Percentiles rank a stretch among this genome's conserved stretches.
Conservation (phyloP, 306 rosid species). For the Amphicarpaea edgeworthii region DNA sequence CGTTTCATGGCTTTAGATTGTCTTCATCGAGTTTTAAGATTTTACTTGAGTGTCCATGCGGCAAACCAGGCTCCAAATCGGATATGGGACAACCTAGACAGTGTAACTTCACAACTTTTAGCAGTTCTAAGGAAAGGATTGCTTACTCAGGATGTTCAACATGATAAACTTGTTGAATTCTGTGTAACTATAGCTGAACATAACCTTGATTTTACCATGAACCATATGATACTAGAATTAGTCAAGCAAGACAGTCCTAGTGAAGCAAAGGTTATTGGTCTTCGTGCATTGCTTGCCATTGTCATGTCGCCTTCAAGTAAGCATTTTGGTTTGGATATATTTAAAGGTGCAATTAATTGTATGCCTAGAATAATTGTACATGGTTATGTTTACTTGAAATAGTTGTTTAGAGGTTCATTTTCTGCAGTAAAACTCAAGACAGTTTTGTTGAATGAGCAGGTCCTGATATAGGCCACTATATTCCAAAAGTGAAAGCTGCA, state of each 20-base stretch:
- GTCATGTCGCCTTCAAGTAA: slow-evolving; percentile 90
- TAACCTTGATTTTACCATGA: slow-evolving; percentile 98
- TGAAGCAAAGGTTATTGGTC: slow-evolving; percentile 99
- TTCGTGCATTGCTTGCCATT: slow-evolving; percentile 95
- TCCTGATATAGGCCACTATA: slow-evolving; percentile 92
- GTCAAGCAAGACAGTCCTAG: slow-evolving; percentile 93
- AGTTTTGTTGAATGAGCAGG: slow-evolving; percentile 65
- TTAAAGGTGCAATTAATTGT: slow-evolving; percentile 69
- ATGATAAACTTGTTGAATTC: slow-evolving; percentile 97
- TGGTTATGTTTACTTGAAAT: slow-evolving; percentile 13
- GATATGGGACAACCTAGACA: slow-evolving; percentile 95
- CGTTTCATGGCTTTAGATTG: slow-evolving; percentile 99
- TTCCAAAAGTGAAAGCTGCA: slow-evolving; percentile 97
- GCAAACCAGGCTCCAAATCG: slow-evolving; percentile 86
- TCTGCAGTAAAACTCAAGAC: slow-evolving; percentile 26
- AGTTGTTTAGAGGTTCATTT: slow-evolving; percentile 33
- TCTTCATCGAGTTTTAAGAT: slow-evolving; percentile 97
- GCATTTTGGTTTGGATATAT: slow-evolving; percentile 84
- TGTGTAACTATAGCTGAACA: slow-evolving; percentile 98
- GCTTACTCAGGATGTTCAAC: slow-evolving; percentile 99
- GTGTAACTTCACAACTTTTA: slow-evolving; percentile 94
- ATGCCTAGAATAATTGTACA: slow-evolving; percentile 31
- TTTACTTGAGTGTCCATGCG: slow-evolving; percentile 94
- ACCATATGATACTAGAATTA: slow-evolving; percentile 95
- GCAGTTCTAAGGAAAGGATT: slow-evolving; percentile 88